Evolutionary conservation across 441 rosid genomes (phyloP), one percentile per base, ranked within the genome.

Genomic region (Rhodomyrtus psidioides): DNA sequence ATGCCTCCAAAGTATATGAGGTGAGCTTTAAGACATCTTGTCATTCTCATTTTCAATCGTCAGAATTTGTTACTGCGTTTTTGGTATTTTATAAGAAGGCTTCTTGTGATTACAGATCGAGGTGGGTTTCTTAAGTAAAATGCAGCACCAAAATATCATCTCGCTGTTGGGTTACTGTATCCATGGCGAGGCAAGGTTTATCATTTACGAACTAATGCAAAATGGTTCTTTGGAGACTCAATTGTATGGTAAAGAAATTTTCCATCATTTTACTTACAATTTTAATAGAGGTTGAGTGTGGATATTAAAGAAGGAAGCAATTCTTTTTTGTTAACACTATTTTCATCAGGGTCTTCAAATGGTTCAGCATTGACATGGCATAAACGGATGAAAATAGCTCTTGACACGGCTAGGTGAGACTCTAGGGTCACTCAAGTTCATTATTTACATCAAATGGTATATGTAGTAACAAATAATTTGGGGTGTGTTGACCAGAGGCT

Each of bases 201-300:
- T 97, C 23, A 91, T 97, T 75, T 97, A 97, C 83, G 99, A 97
- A 90, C 84, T 97, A 88, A 97, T 97, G 99, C 92, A 91, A 74
- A 95, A 95, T 84, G 94, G 97, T 85, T 97, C 98, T 87, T 91
- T 97, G 75, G 99, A 97, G 90, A 91, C 94, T 91, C 95, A 96
- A 83, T 84, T 97, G 86, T 98, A 97, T 88, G 99, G 99, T 96
- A 91, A 88, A 84, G 39, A 17, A 12, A 84, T 84, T 26, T 5
- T 82, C 55, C 60, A 28, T 30, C 17, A 53, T 34, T 82, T 30
- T 26, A 27, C 81, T 82, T 76, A 34, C 19, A 53, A 9, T n/a
- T 56, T 26, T 21, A 49, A 6, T 85, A 27, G 55, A 57, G 34
- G 65, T 10, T 56, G 46, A 53, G 23, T 49, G n/a, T 51, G 24